Evolutionary conservation across 352 stramenopile genomes (phyloP).

Genomic region (Globisporangium yorkense): DNA sequence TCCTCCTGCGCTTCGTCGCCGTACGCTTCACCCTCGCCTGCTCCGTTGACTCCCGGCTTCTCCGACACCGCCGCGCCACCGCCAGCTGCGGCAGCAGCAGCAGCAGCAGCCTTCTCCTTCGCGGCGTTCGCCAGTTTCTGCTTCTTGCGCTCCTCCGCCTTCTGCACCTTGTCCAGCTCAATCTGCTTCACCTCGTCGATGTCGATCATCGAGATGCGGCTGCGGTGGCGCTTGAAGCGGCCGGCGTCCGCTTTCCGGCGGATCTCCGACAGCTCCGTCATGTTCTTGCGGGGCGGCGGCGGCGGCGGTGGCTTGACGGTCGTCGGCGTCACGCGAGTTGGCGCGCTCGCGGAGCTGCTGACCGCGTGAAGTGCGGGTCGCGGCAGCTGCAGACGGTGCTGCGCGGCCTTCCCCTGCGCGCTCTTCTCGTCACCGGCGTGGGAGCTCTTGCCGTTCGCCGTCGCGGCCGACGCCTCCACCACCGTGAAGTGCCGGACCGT

Average conservation of each 20-base stretch:
- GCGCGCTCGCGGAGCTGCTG: slow-evolving; percentile 9
- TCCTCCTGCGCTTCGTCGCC: slow-evolving; percentile 5
- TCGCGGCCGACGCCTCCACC: slow-evolving; percentile 24
- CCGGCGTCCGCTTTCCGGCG: slow-evolving; percentile 76
- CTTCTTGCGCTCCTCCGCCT: slow-evolving; percentile 78
- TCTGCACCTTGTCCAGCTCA: slow-evolving; percentile 78
- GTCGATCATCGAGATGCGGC: slow-evolving; percentile 85
- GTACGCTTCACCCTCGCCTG: background rate
- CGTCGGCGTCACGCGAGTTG: slow-evolving; percentile 22
- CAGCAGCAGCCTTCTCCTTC: slow-evolving; percentile 17
- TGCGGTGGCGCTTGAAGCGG: slow-evolving; percentile 78
- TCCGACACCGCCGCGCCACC: background rate
- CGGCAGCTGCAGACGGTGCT: slow-evolving; percentile 43
- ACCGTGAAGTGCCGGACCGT: slow-evolving; percentile 59
- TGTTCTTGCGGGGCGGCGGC: slow-evolving; percentile 47
- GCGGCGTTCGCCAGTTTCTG: slow-evolving; percentile 42
- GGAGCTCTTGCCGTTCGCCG: slow-evolving; percentile 4
- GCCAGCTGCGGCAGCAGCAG: background rate
- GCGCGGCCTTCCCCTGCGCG: slow-evolving; percentile 30
- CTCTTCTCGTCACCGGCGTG: slow-evolving; percentile 8
- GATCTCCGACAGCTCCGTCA: slow-evolving; percentile 74
- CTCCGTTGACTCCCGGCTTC: background rate
- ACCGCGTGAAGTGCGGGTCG: slow-evolving; percentile 13
- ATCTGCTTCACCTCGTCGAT: slow-evolving; percentile 88
- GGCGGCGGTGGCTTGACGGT: slow-evolving; percentile 26